Conservation (phyloP, 2,329 filamentous ascomycete species). For the Trichoderma polysporum region DNA sequence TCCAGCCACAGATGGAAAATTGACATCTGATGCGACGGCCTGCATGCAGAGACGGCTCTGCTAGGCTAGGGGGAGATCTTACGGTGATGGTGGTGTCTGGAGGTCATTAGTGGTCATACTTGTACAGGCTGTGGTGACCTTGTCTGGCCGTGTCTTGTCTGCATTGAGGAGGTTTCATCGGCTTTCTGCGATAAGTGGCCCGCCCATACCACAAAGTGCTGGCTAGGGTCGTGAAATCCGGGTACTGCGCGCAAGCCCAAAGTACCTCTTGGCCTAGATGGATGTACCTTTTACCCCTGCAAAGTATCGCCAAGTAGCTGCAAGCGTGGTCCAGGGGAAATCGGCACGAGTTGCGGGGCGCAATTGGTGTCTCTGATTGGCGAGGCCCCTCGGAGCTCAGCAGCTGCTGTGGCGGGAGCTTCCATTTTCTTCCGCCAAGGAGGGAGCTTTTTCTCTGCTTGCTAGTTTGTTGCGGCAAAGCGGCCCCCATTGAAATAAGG, state of each 20-base stretch:
- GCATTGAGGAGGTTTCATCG: slow-evolving; percentile 17
- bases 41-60: slow-evolving; percentile 5
- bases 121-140: background rate
- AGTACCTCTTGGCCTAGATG: background rate
- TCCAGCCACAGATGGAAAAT: background rate
- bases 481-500: background rate
- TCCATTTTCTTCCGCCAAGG: slow-evolving; percentile 14
- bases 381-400: slow-evolving; percentile 6
- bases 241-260: background rate
- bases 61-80: background rate
- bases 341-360: slow-evolving; percentile 23
- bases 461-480: background rate
- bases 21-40: background rate
- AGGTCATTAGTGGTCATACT: background rate
- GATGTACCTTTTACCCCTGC: slow-evolving; percentile 18
- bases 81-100: background rate
- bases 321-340: slow-evolving; percentile 19
- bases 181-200: slow-evolving; percentile 8
- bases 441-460: background rate
- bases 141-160: slow-evolving; percentile 1
- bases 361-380: slow-evolving; percentile 23
- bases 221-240: no score
- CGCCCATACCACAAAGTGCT: background rate
- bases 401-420: slow-evolving; percentile 15
- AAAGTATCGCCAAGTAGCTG: slow-evolving; percentile 13